These are phyloP conservation scores for Sisymbrium altissimum DNA, from an alignment of 345 rosid genomes.

Conservation along the genomic window DNA sequence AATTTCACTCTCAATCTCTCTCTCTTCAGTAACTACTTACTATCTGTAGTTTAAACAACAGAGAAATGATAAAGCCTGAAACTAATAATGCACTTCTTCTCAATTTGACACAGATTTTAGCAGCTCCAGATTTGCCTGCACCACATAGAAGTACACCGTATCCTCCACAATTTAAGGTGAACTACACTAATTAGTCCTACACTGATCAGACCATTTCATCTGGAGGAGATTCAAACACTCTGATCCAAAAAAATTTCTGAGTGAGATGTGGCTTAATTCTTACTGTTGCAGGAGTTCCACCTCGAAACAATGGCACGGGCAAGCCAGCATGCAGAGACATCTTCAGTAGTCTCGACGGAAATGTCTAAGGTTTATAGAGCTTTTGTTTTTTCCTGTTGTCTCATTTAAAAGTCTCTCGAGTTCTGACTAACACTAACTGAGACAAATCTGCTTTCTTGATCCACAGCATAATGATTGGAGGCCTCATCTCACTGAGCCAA, in stretches of 20 bases:
- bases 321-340: background rate
- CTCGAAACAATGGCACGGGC: background rate
- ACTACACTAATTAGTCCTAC: background rate
- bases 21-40: background rate
- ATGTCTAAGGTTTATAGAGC: background rate
- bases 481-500: slow-evolving; percentile 60
- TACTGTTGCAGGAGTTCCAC: slow-evolving; percentile 1
- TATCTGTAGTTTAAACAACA: background rate
- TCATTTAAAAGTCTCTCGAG: background rate
- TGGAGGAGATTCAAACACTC: background rate
- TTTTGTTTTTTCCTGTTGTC: background rate
- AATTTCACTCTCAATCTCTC: background rate
- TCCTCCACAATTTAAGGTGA: background rate
- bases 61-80: background rate
- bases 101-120: background rate
- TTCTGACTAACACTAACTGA: background rate
- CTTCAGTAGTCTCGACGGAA: background rate
- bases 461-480: slow-evolving; percentile 47
- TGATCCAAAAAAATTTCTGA: background rate
- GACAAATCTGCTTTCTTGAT: background rate
- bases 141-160: background rate
- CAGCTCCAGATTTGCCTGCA: background rate
- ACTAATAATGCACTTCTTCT: background rate
- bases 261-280: background rate
- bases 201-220: background rate